A percentile compares a stretch with the other conserved stretches of the same genome.
Conservation (phyloP, 2,329 filamentous ascomycete species). For the Alternaria viburni region DNA sequence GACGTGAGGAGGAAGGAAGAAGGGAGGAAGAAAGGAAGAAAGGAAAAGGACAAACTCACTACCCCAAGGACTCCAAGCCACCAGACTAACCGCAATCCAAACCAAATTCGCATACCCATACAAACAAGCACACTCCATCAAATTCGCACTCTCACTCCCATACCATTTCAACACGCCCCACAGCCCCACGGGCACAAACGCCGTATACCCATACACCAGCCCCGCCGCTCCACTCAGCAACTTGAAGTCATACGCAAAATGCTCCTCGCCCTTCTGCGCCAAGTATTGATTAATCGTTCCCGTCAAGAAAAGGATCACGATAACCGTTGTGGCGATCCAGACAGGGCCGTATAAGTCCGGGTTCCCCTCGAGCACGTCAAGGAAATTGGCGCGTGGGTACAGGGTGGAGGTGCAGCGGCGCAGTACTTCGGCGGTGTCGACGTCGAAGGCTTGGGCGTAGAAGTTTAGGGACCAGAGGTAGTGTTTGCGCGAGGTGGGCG, state of each 20-base stretch:
- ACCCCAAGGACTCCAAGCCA: constrained; percentile 85
- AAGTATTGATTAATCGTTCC: constrained; percentile 95
- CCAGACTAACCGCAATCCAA: constrained; percentile 92
- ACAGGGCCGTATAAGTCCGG: constrained; percentile 96
- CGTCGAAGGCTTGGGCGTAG: constrained; percentile 98
- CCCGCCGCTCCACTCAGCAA: constrained; percentile 89
- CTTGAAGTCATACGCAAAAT: constrained; percentile 91
- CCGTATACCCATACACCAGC: constrained; percentile 92
- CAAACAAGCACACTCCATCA: constrained; percentile 92
- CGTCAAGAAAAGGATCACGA: constrained; percentile 92
- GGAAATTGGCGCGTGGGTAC: constrained; percentile 90
- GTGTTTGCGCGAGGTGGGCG: constrained; percentile 64
- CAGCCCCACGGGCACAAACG: constrained; percentile 77
- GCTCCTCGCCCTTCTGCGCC: constrained; percentile 67
- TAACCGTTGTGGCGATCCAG: constrained; percentile 98
- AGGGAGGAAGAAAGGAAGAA: background rate
- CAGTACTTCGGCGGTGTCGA: constrained; percentile 90
- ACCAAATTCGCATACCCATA: constrained; percentile 97
- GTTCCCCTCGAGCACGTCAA: constrained; percentile 96
- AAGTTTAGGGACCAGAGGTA: constrained; percentile 92
- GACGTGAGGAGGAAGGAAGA: too few relatives aligned
- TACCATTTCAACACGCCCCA: constrained; percentile 95
- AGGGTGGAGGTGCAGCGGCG: constrained; percentile 87
- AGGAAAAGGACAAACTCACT: constrained; percentile 50
- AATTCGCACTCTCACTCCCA: constrained; percentile 88